Conservation (phyloP, 192 early-diverging fungal species). For the Paraglomus brasilianum region DNA sequence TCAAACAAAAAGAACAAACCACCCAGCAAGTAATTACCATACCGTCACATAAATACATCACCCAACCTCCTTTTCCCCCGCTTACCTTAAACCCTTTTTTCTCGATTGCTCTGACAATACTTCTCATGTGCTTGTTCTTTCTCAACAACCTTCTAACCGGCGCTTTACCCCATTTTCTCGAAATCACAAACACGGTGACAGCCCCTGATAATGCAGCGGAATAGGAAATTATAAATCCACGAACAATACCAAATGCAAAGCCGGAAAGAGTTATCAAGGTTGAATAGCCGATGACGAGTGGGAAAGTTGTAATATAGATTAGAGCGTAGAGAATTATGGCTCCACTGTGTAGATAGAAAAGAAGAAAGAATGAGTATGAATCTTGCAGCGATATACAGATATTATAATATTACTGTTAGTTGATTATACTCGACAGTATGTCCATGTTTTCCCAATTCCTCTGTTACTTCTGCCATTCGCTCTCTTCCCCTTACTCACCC, state of each 20-base stretch:
- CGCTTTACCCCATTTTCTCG: slow-evolving; percentile 46
- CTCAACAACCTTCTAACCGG: slow-evolving; percentile 44
- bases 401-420: too few species aligned
- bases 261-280: slow-evolving; percentile 64
- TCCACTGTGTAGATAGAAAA: neutral
- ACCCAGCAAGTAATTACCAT: neutral
- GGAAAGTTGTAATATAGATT: slow-evolving; percentile 64
- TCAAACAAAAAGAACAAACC: neutral
- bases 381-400: too few species aligned
- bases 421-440: too few species aligned
- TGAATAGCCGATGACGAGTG: slow-evolving; percentile 67
- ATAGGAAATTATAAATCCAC: slow-evolving; percentile 60
- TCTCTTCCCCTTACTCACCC: too few species aligned
- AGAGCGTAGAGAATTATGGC: slow-evolving; percentile 9
- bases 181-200: slow-evolving; percentile 54
- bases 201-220: slow-evolving; percentile 54
- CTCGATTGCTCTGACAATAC: slow-evolving; percentile 57
- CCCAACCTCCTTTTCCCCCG: neutral
- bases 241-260: slow-evolving; percentile 62
- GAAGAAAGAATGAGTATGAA: too few species aligned
- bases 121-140: slow-evolving; percentile 49
- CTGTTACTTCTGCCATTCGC: too few species aligned
- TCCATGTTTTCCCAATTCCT: too few species aligned
- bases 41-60: neutral
- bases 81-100: slow-evolving; percentile 60